Base-by-base conservation (phyloP, 768 basidiomycete genomes). In the Kwoniella sp. region DNA sequence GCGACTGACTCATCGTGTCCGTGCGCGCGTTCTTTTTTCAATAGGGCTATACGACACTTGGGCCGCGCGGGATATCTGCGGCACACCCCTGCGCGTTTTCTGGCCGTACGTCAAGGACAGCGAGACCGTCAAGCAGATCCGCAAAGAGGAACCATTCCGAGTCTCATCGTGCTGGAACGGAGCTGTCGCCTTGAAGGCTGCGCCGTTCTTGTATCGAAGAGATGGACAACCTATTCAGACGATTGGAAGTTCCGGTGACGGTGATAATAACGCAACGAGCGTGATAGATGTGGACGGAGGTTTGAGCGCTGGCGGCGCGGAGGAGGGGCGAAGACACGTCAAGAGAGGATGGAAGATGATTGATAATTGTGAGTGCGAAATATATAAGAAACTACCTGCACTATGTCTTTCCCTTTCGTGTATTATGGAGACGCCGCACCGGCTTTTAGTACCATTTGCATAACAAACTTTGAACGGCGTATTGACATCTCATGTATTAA, bases 111-210 rank as follows among this genome's bases (percentile, higher is more conserved):
- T 61, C 37, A 56, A 55, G 22, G 67, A 67, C 34, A 13, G 58
- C 15, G 26, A 41, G 5, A 60, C 55, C 2, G 37, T 58, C 11
- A 22, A 58, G 11, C 47, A 41, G 25, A 48, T 71, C 11, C 23
- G 53, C 4, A 34, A 55, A 9, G 37, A 58, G 5, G 15, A 47
- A 37, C 41, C 59, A 9, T 55, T 62, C 9, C 34, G 51, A 13
- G 66, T 66, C n/a, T 69, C 73, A 17, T 66, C 70, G 1, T 78
- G 77, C 55, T 78, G 77, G 77, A 76, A 78, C 38, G 77, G 77
- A 1, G 65, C 71, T 41, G 65, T 76, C 17, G 73, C 71, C 0
- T 63, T 78, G 11, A 51, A 47, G 26, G 65, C 73, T n/a, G 67
- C 41, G 0, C 70, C 74, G 9, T 71, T 74, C 61, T 57, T 62